These are phyloP conservation scores for Fusarium torreyae DNA, from an alignment of 2,329 filamentous ascomycete genomes.

Conservation along the genomic window DNA sequence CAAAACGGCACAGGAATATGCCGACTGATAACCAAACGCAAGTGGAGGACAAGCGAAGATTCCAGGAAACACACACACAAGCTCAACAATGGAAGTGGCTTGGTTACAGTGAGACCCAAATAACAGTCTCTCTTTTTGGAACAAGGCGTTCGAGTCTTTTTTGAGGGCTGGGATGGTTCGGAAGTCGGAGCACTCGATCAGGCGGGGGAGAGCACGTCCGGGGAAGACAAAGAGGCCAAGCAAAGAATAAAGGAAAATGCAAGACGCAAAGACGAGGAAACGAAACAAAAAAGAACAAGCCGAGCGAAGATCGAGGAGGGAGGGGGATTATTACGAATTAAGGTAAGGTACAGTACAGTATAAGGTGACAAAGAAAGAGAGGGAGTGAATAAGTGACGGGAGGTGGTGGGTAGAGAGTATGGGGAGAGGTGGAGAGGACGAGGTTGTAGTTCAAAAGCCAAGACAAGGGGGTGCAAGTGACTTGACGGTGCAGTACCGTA, in stretches of 20 bases:
- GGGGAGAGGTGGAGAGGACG: constrained; percentile 33
- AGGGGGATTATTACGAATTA: constrained; percentile 39
- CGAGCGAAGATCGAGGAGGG: constrained; percentile 24
- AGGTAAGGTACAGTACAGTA: constrained; percentile 28
- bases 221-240: constrained; percentile 27
- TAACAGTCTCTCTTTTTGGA: constrained; percentile 33
- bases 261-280: constrained; percentile 29
- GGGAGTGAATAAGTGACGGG: constrained; percentile 31
- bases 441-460: constrained; percentile 37
- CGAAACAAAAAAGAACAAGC: constrained; percentile 23
- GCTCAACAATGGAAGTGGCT: constrained; percentile 39
- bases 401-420: constrained; percentile 29
- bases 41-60: constrained; percentile 37
- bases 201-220: constrained; percentile 9
- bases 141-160: constrained; percentile 29
- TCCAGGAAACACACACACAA: constrained; percentile 27
- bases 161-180: constrained; percentile 14
- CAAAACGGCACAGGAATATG: constrained; percentile 43
- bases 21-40: constrained; percentile 39
- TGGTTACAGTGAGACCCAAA: constrained; percentile 38
- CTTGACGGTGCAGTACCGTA: constrained; percentile 23
- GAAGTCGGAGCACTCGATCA: constrained; percentile 29
- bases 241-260: constrained; percentile 16
- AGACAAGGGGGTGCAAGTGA: constrained; percentile 24
- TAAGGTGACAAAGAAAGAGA: constrained; percentile 14